Percentiles rank a stretch among this genome's conserved stretches.
These are phyloP conservation scores for Neopestalotiopsis clavispora DNA, from an alignment of 2,329 filamentous ascomycete species.

Conservation along the genomic window DNA sequence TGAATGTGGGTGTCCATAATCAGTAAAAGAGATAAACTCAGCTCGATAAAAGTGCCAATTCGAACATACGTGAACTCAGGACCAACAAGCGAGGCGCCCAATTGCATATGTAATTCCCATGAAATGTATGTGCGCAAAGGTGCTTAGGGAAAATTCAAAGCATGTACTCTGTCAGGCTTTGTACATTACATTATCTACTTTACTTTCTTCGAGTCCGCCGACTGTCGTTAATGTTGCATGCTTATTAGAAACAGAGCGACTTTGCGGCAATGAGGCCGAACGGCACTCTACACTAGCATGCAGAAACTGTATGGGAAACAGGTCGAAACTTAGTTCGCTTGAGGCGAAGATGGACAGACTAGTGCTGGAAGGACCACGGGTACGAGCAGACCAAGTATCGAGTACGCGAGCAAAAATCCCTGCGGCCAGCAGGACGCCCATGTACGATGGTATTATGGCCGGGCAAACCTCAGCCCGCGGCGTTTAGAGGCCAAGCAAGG, in stretches of 20 bases:
- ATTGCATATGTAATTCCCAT: neutral
- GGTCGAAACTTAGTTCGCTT: conserved; percentile 13
- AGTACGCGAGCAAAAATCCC: conserved; percentile 3
- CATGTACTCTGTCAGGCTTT: neutral
- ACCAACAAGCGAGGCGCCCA: neutral
- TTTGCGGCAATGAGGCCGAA: conserved; percentile 8
- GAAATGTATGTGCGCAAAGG: neutral
- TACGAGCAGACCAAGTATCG: conserved; percentile 1
- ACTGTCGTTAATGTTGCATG: neutral
- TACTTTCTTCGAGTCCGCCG: neutral
- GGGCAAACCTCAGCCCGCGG: conserved; percentile 9
- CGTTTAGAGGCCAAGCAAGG: neutral
- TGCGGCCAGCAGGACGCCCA: conserved; percentile 7
- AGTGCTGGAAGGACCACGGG: neutral
- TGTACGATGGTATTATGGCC: neutral
- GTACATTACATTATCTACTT: neutral
- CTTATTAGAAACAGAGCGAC: neutral
- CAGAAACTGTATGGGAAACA: conserved; percentile 18
- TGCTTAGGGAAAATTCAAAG: neutral
- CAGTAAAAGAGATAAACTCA: no score
- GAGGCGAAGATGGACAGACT: conserved; percentile 12
- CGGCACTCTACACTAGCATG: conserved; percentile 1
- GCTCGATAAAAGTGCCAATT: no score
- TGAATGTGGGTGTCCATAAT: no score
- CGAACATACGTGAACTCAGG: no score